Evolutionary conservation across 805 yeast species (phyloP), one percentile per base, ranked within the genome.

Genomic region (Kurtzmaniella fragi): DNA sequence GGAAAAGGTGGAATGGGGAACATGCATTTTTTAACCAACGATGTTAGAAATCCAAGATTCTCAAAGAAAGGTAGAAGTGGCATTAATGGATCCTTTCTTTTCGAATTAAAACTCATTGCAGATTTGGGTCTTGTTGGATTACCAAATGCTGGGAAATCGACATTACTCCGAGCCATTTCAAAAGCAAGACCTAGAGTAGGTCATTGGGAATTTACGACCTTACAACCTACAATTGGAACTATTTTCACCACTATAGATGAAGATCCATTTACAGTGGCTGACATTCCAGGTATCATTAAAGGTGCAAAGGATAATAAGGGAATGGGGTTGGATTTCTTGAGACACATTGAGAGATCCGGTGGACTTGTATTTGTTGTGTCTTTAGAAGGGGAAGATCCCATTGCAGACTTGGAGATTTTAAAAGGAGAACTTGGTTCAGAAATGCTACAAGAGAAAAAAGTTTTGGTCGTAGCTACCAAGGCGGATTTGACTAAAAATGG

Each of bases 71-170:
- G 98, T 3, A 73, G 98, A 43, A 61, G 61, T 5, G 87, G 88
- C 0, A 47, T 88, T 2, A 80, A 78, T 28, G 75, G 77, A 14
- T 67, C 70, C 40, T 88, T 93, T 45, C 61, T 87, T 41, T 77
- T 93, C 46, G 99, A 93, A 61, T 66, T 93, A 46, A 89, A 88
- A 56, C 70, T 89, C 29, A 71, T 93, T 41, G 99, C 99, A 0
- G 98, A 93, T 59, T 64, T 91, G 42, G 99, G 98, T 0, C 66
- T 93, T 5, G 96, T 93, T 16, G 99, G 99, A 0, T 67, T 93
- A 14, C 99, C 99, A 1, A 93, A 93, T 60, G 96, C 98, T 3
- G 99, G 99, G 1, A 93, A 93, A 56, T 87, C 96, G 3, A 88
- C 97, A 0, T 69, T 93, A 25, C 62, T 93, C 33, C 68, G 95